Evolutionary conservation across 192 early-diverging fungal species (phyloP).

Genomic region (Chytriomyces confervae): DNA sequence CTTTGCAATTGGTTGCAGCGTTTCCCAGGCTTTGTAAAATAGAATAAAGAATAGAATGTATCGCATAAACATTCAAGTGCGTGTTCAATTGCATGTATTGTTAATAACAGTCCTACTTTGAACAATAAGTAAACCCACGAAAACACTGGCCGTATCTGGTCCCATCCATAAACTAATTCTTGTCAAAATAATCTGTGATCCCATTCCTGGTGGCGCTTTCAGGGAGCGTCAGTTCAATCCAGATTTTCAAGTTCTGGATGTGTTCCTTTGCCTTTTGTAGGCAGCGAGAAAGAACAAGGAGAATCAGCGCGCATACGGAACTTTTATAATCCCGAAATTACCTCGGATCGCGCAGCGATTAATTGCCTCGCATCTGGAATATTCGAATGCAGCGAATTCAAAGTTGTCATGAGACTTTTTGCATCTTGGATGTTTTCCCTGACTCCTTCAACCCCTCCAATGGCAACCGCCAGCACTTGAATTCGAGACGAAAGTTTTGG

Average conservation of each 20-base stretch:
- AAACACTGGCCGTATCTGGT: background rate
- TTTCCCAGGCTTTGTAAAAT: too few relatives aligned
- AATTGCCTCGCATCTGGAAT: constrained; percentile 14
- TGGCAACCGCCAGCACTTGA: constrained; percentile 15
- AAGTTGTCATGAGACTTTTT: background rate
- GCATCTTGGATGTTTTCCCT: background rate
- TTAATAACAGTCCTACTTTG: too few relatives aligned
- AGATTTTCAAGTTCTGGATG: constrained; percentile 34
- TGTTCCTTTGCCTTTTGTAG: constrained; percentile 18
- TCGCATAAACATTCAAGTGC: too few relatives aligned
- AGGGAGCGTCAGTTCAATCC: constrained; percentile 21
- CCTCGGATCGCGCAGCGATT: constrained; percentile 5
- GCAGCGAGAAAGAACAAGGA: background rate
- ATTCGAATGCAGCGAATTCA: constrained; percentile 16
- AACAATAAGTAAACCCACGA: background rate
- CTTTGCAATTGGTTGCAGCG: constrained; percentile 30
- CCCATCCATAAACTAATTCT: background rate
- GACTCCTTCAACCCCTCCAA: constrained; percentile 16
- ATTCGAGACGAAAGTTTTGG: constrained; percentile 10
- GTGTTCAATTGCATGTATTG: too few relatives aligned
- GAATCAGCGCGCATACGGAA: too few relatives aligned
- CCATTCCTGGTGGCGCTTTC: background rate
- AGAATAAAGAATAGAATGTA: too few relatives aligned
- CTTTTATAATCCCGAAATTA: background rate
- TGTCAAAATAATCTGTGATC: background rate